Evolutionary conservation across 1,284 basidiomycete species (phyloP).

Genomic region (Heterobasidion irregulare): DNA sequence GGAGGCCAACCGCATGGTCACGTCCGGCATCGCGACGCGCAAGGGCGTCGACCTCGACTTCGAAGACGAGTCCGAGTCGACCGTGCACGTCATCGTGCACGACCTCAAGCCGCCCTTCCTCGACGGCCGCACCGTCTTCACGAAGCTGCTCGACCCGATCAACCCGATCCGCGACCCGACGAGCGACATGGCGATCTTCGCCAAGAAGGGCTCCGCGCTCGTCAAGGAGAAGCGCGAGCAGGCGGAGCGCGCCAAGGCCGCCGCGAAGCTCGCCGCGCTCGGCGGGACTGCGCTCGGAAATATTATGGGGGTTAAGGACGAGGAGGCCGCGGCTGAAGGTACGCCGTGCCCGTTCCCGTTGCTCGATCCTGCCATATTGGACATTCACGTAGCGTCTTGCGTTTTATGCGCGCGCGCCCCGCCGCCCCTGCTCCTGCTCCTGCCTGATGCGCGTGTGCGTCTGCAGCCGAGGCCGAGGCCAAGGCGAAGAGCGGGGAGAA

Average conservation of each 20-base stretch:
- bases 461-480: slow-evolving; percentile 51
- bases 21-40: slow-evolving; percentile 88
- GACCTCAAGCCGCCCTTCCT: slow-evolving; percentile 97
- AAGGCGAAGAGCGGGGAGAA: slow-evolving; percentile 26
- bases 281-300: slow-evolving; percentile 94
- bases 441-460: neutral
- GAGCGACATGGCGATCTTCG: slow-evolving; percentile 92
- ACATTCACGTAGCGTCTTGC: slow-evolving; percentile 63
- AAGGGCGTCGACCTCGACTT: slow-evolving; percentile 84
- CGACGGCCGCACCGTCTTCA: slow-evolving; percentile 93
- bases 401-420: slow-evolving; percentile 11
- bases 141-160: slow-evolving; percentile 94
- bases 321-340: slow-evolving; percentile 84
- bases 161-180: slow-evolving; percentile 93
- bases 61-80: slow-evolving; percentile 90
- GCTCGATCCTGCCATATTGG: slow-evolving; percentile 38
- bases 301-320: slow-evolving; percentile 95
- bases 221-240: slow-evolving; percentile 95
- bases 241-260: slow-evolving; percentile 91
- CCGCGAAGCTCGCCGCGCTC: slow-evolving; percentile 88
- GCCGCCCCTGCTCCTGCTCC: too few species aligned
- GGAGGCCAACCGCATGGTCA: slow-evolving; percentile 97
- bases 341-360: slow-evolving; percentile 24
- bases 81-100: slow-evolving; percentile 96
- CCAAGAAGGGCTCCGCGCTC: slow-evolving; percentile 89